Evolutionary conservation across 345 rosid genomes (phyloP).

Genomic region (Salix brachista): DNA sequence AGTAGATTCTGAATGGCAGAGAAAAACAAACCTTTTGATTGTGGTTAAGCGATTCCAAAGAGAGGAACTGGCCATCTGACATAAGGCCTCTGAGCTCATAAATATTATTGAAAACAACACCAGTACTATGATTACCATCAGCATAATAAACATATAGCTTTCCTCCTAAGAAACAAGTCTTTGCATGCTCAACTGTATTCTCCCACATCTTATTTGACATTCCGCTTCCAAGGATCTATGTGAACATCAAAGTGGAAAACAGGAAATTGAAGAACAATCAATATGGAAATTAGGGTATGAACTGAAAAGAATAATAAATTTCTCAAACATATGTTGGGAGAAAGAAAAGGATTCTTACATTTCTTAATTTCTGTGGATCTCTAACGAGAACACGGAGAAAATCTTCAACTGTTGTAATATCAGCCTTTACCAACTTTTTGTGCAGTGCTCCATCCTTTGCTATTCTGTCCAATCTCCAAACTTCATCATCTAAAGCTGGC

Average conservation of each 20-base stretch:
- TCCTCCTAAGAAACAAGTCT: conserved; percentile 80
- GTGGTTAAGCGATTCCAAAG: conserved; percentile 69
- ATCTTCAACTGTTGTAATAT: conserved; percentile 73
- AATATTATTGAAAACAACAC: conserved; percentile 77
- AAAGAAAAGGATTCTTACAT: conserved; percentile 36
- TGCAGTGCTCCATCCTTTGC: conserved; percentile 97
- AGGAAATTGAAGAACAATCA: not conserved
- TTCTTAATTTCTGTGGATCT: conserved; percentile 72
- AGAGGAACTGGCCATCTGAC: conserved; percentile 63
- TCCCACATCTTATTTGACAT: conserved; percentile 99
- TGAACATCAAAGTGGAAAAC: not conserved
- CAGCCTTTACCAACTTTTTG: conserved; percentile 60
- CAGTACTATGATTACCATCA: conserved; percentile 46
- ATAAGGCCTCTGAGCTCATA: conserved; percentile 82
- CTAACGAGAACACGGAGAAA: conserved; percentile 70
- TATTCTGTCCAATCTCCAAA: conserved; percentile 92
- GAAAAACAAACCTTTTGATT: conserved; percentile 60
- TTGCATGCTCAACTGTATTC: conserved; percentile 86
- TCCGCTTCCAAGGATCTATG: conserved; percentile 87
- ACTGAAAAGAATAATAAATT: not conserved
- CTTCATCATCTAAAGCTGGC: conserved; percentile 86
- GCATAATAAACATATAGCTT: conserved; percentile 74
- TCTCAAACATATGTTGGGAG: not conserved
- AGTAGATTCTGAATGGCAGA: not conserved
- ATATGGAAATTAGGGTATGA: not conserved